These are phyloP conservation scores for Colletotrichum sp. DNA, from an alignment of 2,329 filamentous ascomycete species.

Conservation along the genomic window DNA sequence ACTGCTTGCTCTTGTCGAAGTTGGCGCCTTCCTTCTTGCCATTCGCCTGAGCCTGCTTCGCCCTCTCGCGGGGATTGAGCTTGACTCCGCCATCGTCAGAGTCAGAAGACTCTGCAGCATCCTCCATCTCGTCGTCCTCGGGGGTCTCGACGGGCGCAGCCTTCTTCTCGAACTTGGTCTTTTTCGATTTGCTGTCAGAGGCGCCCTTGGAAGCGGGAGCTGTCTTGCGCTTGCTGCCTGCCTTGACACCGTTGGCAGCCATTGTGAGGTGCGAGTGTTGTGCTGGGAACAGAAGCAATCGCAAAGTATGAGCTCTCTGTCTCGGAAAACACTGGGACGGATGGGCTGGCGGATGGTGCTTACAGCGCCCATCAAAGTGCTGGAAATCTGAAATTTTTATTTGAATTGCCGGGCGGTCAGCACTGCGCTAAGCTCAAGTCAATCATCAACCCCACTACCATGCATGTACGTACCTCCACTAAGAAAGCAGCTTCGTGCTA, in stretches of 20 bases:
- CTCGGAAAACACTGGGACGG: neutral
- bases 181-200: constrained; percentile 52
- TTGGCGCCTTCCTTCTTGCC: constrained; percentile 32
- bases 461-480: constrained; percentile 16
- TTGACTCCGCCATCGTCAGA: constrained; percentile 59
- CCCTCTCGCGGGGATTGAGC: constrained; percentile 34
- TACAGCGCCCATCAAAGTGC: constrained; percentile 6
- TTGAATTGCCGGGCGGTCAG: constrained; percentile 40
- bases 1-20: constrained; percentile 39
- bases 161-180: constrained; percentile 49
- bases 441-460: constrained; percentile 17
- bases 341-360: neutral
- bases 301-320: constrained; percentile 2
- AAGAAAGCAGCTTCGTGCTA: neutral
- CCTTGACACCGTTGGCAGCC: constrained; percentile 50
- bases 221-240: constrained; percentile 64
- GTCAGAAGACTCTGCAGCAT: constrained; percentile 49
- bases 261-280: constrained; percentile 36
- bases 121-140: constrained; percentile 31
- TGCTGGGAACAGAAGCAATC: constrained; percentile 1
- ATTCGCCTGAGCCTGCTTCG: constrained; percentile 35
- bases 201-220: constrained; percentile 48
- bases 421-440: constrained; percentile 10
- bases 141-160: constrained; percentile 29
- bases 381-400: constrained; percentile 28